Base-by-base conservation (phyloP, 2,329 filamentous ascomycete species). In the Apiospora kogelbergensis region DNA sequence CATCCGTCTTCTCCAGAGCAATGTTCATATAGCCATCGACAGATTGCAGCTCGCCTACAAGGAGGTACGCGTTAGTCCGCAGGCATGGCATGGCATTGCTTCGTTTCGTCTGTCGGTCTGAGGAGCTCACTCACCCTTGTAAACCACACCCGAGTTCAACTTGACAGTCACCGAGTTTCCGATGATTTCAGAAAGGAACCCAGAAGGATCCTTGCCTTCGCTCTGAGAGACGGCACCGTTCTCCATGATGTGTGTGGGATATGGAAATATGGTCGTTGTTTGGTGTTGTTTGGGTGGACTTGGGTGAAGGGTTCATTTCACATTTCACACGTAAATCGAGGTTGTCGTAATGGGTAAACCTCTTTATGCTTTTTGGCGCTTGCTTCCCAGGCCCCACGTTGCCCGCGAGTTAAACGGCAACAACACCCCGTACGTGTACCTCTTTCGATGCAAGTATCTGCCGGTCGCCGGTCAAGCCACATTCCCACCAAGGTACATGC, bases 1-100 rank as follows among this genome's bases (percentile, higher is more conserved):
- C 96, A 73, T 93, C 91, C 24, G 94, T 97, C 83, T 97, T 96
- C 81, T 99, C 96, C 40, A 99, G 88, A 15, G 96, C 95, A 79
- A 99, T 98, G 83, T 99, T 99, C 96, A 99, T 99, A 83, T 98
- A 99, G 67, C 96, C 96, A 81, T 99, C 96, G 65, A 99, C 95
- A 0, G 95, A 97, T 80, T 98, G 95, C 45, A 98, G 88, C 80
- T 98, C 94, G 74, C 96, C 95, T 98, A 72, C 22, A 42, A 6
- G 22, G 20, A 11, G 26, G 20, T n/a, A 37, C 22, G 41, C 20
- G 63, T 65, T 41, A 65, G 63, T 45, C 63, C 30, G 33, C 6
- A 33, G 30, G 30, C 53, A 11, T 60, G 17, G 30, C 40, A 15
- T 15, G 40, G 40, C 7, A 15, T 42, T 13, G 40, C 40, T 42